Percentiles rank a stretch among this genome's conserved stretches.
These are phyloP conservation scores for Mikania micrantha DNA, from an alignment of 129 eudicot species.

Conservation along the genomic window DNA sequence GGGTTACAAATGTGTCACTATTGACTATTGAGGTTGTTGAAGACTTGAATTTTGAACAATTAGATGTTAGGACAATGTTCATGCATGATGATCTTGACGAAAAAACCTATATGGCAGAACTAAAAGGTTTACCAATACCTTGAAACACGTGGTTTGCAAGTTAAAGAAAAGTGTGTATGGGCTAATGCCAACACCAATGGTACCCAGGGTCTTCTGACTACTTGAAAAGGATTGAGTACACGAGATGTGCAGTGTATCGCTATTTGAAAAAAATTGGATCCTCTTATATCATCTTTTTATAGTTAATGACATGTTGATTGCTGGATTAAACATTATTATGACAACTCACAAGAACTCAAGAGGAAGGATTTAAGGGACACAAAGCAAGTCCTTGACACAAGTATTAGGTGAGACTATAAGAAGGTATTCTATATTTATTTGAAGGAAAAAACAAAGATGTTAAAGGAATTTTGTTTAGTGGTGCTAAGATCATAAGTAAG, in stretches of 20 bases:
- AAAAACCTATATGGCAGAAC: not conserved
- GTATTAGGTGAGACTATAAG: not conserved
- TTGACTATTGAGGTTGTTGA: no score
- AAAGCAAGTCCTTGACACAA: not conserved
- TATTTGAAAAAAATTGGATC: not conserved
- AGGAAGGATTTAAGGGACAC: not conserved
- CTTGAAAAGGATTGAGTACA: not conserved
- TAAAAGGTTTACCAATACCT: not conserved
- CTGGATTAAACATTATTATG: not conserved
- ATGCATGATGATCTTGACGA: not conserved
- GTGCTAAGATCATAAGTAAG: not conserved
- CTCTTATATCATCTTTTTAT: not conserved
- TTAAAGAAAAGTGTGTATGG: not conserved
- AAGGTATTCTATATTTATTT: not conserved
- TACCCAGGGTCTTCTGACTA: not conserved
- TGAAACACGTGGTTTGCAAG: not conserved
- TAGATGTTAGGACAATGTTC: not conserved
- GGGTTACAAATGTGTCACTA: not conserved
- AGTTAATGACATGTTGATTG: not conserved
- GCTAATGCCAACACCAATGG: not conserved
- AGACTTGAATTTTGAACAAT: no score
- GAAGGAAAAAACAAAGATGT: not conserved
- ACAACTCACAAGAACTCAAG: no score
- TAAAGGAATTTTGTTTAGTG: not conserved
- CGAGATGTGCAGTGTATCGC: not conserved